Evolutionary conservation across 306 rosid species (phyloP).

Genomic region (Senna tora): DNA sequence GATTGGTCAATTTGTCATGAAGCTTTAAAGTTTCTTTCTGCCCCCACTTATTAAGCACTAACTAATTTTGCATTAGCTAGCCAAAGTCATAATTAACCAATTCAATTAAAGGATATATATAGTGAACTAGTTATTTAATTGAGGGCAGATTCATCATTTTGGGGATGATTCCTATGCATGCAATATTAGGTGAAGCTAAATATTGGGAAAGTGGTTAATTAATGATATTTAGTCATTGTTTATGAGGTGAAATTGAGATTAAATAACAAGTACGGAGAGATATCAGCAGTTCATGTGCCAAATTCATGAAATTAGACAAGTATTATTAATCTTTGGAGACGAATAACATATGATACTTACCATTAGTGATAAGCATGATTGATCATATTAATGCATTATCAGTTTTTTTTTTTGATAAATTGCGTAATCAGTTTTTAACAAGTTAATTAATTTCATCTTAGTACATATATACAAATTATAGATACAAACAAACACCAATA

Average conservation of each 20-base stretch:
- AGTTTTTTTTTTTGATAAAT: too few relatives aligned
- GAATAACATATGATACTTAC: too few relatives aligned
- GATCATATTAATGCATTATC: neutral
- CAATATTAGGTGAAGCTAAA: conserved; percentile 21
- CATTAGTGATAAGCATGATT: neutral
- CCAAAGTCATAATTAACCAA: conserved; percentile 14
- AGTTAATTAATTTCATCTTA: too few relatives aligned
- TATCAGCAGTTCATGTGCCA: neutral
- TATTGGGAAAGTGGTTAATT: too few relatives aligned
- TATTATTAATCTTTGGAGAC: too few relatives aligned
- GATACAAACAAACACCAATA: too few relatives aligned
- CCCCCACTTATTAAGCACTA: neutral
- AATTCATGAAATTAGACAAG: conserved; percentile 16
- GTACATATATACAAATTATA: too few relatives aligned
- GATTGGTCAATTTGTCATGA: conserved; percentile 36
- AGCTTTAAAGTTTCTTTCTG: conserved; percentile 26
- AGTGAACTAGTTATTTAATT: conserved; percentile 12
- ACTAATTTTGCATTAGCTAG: conserved; percentile 25
- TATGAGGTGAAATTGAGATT: neutral
- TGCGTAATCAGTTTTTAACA: too few relatives aligned
- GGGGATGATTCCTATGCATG: neutral
- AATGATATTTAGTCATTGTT: too few relatives aligned
- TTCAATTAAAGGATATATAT: too few relatives aligned
- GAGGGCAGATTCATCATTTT: conserved; percentile 4
- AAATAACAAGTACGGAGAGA: neutral